Conservation (phyloP, 805 yeast genomes). For the Cyberlindnera nakhonratchasimensis region DNA sequence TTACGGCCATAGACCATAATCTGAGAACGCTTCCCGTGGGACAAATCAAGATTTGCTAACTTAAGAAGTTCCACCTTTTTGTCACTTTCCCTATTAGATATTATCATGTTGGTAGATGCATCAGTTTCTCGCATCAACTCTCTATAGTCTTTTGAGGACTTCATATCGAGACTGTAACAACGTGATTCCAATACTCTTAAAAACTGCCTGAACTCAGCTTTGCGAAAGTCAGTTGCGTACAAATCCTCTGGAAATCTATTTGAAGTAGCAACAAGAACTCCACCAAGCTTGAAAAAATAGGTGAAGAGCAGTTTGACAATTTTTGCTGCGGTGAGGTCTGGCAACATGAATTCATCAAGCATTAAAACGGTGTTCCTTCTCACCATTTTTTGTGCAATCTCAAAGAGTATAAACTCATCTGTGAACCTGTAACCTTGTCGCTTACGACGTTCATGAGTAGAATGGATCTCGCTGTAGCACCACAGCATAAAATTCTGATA, state of each 20-base stretch:
- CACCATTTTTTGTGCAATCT: slow-evolving; percentile 64
- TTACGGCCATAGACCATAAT: slow-evolving; percentile 56
- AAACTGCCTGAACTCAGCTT: slow-evolving; percentile 53
- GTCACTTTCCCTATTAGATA: slow-evolving; percentile 31
- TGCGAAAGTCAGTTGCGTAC: slow-evolving; percentile 62
- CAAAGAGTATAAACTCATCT: slow-evolving; percentile 62
- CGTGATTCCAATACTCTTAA: slow-evolving; percentile 53
- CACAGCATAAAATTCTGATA: slow-evolving; percentile 66
- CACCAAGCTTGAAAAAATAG: slow-evolving; percentile 69
- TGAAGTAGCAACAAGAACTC: slow-evolving; percentile 71
- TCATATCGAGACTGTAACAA: slow-evolving; percentile 62
- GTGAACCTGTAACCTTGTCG: slow-evolving; percentile 37
- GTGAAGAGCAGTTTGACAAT: slow-evolving; percentile 62
- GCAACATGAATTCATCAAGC: slow-evolving; percentile 73
- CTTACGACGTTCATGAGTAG: slow-evolving; percentile 32
- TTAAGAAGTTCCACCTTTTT: background rate
- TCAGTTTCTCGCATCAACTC: slow-evolving; percentile 8
- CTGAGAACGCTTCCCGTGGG: slow-evolving; percentile 19
- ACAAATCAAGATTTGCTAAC: slow-evolving; percentile 6
- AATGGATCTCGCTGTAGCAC: slow-evolving; percentile 61
- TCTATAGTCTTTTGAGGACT: slow-evolving; percentile 55
- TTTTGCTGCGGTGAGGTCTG: slow-evolving; percentile 72
- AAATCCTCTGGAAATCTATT: slow-evolving; percentile 70
- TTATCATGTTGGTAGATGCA: slow-evolving; percentile 32
- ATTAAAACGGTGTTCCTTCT: slow-evolving; percentile 53